A percentile compares a stretch with the other conserved stretches of the same genome.
Evolutionary conservation across 164 flowering plant genomes (phyloP).

Genomic region (Houttuynia cordata): DNA sequence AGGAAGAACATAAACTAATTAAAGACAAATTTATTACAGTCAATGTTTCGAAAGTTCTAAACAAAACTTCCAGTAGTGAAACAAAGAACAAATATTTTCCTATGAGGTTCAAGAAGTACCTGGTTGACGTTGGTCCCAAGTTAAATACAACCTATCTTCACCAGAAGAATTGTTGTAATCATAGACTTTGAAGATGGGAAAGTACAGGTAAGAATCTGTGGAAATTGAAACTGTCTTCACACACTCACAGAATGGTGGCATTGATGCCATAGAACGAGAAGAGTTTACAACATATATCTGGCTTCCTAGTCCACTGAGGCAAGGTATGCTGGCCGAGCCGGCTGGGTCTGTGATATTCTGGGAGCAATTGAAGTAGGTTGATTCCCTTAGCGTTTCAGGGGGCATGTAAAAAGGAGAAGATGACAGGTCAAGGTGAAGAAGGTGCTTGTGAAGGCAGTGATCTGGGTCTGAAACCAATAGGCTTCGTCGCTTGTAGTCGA

Average conservation of each 20-base stretch:
- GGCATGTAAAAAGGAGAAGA: not conserved
- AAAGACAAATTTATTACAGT: no score
- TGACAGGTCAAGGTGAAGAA: not conserved
- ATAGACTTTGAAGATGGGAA: not conserved
- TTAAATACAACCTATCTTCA: not conserved
- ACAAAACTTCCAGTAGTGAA: no score
- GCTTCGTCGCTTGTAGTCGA: not conserved
- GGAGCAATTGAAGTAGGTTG: not conserved
- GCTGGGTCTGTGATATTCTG: not conserved
- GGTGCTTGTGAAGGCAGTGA: not conserved
- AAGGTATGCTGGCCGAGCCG: not conserved
- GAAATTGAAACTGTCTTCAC: not conserved
- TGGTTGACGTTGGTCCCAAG: not conserved
- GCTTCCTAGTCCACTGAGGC: not conserved
- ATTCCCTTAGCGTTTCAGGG: not conserved
- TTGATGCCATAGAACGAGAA: not conserved
- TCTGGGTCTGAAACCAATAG: not conserved
- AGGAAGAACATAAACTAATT: no score
- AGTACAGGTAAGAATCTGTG: not conserved
- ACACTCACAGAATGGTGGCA: not conserved
- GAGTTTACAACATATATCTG: not conserved
- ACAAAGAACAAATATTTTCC: not conserved
- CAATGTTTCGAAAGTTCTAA: no score
- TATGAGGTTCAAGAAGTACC: not conserved
- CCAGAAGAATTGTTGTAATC: not conserved